A percentile compares a stretch with the other conserved stretches of the same genome.
These are phyloP conservation scores for Solanum bulbocastanum DNA, from an alignment of 257 asterid species.

Conservation along the genomic window DNA sequence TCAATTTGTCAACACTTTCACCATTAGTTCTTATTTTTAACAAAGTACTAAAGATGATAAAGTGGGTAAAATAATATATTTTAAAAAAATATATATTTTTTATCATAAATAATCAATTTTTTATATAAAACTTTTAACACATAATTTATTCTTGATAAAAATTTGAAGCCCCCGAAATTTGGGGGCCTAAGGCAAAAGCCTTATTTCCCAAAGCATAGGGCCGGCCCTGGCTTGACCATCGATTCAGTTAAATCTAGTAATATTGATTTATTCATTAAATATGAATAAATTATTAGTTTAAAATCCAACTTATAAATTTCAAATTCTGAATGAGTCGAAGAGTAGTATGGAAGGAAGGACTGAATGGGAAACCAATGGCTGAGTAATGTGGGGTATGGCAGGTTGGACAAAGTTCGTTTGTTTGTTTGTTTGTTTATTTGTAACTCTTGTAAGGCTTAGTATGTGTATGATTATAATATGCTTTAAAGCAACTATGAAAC, in stretches of 20 bases:
- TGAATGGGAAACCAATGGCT: background rate
- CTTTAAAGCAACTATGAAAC: background rate
- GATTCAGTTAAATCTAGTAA: background rate
- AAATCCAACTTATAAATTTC: background rate
- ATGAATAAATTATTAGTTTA: background rate
- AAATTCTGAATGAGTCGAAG: background rate
- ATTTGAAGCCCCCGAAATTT: no score
- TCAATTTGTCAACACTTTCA: no score
- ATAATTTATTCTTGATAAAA: no score
- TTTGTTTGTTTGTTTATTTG: background rate
- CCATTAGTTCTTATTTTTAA: no score
- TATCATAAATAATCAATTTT: no score
- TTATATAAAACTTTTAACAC: no score
- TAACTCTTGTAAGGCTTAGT: background rate
- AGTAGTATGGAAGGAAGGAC: background rate
- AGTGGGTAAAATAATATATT: no score
- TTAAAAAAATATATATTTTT: no score
- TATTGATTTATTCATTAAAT: background rate
- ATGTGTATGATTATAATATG: background rate
- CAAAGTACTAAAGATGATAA: no score
- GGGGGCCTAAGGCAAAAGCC: no score
- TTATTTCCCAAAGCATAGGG: no score
- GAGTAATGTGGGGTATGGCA: background rate
- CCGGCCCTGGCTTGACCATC: no score
- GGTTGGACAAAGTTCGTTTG: background rate